Evolutionary conservation across 176 grass and related monocot species (phyloP).

Genomic region (Paspalum notatum): DNA sequence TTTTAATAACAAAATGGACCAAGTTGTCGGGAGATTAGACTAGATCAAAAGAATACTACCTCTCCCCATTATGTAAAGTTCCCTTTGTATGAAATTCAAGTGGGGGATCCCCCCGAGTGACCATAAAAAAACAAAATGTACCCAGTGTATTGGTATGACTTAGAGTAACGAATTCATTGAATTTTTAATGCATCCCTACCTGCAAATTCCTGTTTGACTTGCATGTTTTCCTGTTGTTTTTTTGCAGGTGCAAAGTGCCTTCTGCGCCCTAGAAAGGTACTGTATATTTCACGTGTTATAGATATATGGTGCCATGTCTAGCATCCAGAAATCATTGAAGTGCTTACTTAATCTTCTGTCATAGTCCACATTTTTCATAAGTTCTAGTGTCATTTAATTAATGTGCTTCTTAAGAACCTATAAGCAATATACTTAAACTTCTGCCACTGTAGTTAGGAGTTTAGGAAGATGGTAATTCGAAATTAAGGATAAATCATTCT

Average conservation of each 20-base stretch:
- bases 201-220: neutral
- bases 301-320: slow-evolving; percentile 6
- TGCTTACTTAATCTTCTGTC: neutral
- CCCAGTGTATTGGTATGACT: too few species aligned
- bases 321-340: neutral
- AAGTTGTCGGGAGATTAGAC: too few species aligned
- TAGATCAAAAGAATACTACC: too few species aligned
- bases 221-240: neutral
- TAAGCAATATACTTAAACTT: neutral
- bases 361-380: neutral
- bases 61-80: too few species aligned
- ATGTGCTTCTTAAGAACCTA: neutral
- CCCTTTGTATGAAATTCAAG: too few species aligned
- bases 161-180: too few species aligned
- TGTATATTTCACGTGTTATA: neutral
- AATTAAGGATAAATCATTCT: neutral
- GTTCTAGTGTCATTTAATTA: neutral
- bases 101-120: too few species aligned
- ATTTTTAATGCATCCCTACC: neutral
- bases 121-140: too few species aligned
- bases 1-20: neutral
- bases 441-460: neutral
- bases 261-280: slow-evolving; percentile 76
- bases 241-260: slow-evolving; percentile 71
- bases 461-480: neutral